phyloP scores from a whole-genome alignment of 805 yeast genomes.

The Clavispora santaluciae region DNA sequence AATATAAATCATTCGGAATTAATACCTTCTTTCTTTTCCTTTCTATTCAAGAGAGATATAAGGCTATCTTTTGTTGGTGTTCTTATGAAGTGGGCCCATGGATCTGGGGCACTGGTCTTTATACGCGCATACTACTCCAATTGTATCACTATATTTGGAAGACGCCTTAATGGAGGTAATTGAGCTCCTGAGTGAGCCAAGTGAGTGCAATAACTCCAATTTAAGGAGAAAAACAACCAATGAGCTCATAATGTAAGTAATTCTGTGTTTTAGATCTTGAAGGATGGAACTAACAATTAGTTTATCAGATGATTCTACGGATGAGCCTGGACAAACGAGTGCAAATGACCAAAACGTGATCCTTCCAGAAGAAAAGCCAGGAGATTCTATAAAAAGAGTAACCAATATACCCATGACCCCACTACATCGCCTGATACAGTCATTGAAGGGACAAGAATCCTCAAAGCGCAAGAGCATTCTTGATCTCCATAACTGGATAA shows the following conservation, averaged over 20 bases:
- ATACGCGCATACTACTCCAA: neutral
- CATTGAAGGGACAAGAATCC: neutral
- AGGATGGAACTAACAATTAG: constrained; percentile 2
- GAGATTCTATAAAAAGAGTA: neutral
- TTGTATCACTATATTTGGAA: neutral
- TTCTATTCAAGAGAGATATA: too few species aligned
- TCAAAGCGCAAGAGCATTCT: constrained; percentile 5
- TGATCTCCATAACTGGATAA: constrained; percentile 15
- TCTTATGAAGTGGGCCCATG: too few species aligned
- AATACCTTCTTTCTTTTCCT: too few species aligned
- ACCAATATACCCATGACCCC: neutral
- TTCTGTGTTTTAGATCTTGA: too few species aligned
- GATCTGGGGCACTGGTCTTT: constrained; percentile 22
- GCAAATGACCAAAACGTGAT: neutral
- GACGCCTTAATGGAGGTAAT: constrained; percentile 8
- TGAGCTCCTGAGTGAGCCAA: constrained; percentile 13
- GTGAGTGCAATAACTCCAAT: neutral
- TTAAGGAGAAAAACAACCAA: neutral
- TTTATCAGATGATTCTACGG: constrained; percentile 3
- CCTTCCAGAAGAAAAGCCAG: neutral
- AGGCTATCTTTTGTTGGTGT: too few species aligned
- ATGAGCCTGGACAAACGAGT: neutral
- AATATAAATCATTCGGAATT: too few species aligned
- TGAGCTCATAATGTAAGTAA: constrained; percentile 11
- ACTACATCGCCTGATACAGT: neutral